Evolutionary conservation across 305 asterid genomes (phyloP).

Genomic region (Stenogyne calaminthoides): DNA sequence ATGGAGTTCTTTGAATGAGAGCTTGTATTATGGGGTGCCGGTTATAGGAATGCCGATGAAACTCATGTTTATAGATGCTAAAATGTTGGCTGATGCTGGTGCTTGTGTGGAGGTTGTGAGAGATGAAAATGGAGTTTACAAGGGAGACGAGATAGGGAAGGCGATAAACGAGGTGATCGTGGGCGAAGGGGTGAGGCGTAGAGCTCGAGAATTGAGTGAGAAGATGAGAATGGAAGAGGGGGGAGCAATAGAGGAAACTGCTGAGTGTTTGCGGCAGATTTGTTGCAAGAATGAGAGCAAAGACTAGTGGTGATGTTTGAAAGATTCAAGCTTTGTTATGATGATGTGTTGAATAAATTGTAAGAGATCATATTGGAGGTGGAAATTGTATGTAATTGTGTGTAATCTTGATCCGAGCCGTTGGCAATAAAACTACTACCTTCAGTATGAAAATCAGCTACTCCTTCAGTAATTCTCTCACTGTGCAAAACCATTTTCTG

Average conservation of each 20-base stretch:
- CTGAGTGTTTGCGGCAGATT: slow-evolving; percentile 23
- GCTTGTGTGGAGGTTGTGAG: background rate
- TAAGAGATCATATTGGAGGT: too few species aligned
- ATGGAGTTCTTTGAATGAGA: slow-evolving; percentile 38
- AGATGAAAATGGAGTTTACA: slow-evolving; percentile 24
- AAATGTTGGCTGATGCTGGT: background rate
- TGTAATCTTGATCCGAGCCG: too few species aligned
- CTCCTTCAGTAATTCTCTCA: background rate
- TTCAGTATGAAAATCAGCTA: too few species aligned
- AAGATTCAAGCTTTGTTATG: background rate
- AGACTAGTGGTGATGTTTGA: background rate
- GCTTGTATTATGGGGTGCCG: slow-evolving; percentile 37
- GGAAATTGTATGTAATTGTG: too few species aligned
- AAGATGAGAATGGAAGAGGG: slow-evolving; percentile 33
- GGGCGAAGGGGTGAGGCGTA: slow-evolving; percentile 38
- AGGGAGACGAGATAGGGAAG: slow-evolving; percentile 36
- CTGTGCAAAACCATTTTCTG: slow-evolving; percentile 41
- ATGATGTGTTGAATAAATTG: background rate
- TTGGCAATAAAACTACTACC: background rate
- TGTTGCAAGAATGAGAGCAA: slow-evolving; percentile 3
- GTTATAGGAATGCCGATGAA: slow-evolving; percentile 39
- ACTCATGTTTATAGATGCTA: slow-evolving; percentile 28
- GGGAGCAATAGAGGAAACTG: slow-evolving; percentile 9
- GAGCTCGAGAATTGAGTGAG: slow-evolving; percentile 36
- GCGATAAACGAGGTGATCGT: slow-evolving; percentile 31